These are phyloP conservation scores for Phialemonium atrogriseum DNA, from an alignment of 2,329 filamentous ascomycete genomes.

Conservation along the genomic window DNA sequence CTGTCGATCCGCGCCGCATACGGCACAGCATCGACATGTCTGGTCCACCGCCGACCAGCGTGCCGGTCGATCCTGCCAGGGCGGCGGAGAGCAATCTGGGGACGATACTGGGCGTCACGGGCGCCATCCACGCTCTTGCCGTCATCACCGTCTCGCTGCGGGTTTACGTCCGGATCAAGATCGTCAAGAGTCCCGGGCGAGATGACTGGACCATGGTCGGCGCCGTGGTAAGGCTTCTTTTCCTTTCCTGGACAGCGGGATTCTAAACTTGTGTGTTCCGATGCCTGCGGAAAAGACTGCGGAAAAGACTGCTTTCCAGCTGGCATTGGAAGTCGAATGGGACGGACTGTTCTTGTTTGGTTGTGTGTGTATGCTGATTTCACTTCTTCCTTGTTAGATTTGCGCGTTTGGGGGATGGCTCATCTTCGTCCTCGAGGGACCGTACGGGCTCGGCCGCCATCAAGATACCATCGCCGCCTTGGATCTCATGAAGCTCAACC, in stretches of 20 bases:
- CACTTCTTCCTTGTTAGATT: conserved; percentile 13
- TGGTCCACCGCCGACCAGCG: no score
- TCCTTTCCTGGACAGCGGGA: not conserved
- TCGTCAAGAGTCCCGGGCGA: conserved; percentile 15
- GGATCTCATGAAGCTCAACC: conserved; percentile 25
- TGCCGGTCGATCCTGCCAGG: conserved; percentile 11
- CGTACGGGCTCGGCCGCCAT: conserved; percentile 39
- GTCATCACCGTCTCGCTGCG: conserved; percentile 10
- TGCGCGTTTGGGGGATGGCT: conserved; percentile 19
- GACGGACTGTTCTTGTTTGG: no score
- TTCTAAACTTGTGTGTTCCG: no score
- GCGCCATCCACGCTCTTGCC: conserved; percentile 15
- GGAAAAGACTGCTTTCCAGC: no score
- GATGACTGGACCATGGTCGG: conserved; percentile 21
- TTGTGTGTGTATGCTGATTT: no score
- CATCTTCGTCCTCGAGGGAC: conserved; percentile 31
- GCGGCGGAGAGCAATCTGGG: conserved; percentile 18
- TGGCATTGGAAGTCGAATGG: no score
- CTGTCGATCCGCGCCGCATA: no score
- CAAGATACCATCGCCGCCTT: conserved; percentile 22
- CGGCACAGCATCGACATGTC: no score
- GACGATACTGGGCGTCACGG: conserved; percentile 14
- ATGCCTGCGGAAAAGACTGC: no score
- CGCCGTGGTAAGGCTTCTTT: conserved; percentile 14
- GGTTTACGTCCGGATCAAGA: conserved; percentile 11